Base-by-base conservation (phyloP, 2,329 filamentous ascomycete species). In the Stylonectria norvegica region DNA sequence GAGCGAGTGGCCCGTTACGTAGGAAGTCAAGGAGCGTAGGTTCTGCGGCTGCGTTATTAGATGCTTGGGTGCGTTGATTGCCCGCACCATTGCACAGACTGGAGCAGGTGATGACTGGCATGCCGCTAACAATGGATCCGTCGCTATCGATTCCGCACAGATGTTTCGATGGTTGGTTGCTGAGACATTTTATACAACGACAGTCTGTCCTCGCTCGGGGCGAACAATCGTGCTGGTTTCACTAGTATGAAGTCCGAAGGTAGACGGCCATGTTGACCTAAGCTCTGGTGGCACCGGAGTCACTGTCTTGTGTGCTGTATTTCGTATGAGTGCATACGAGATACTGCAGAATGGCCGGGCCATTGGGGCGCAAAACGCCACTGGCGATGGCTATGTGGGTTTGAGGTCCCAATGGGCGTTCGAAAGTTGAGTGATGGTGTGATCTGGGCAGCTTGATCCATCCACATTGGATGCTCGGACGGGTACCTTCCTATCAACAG, bases 21-120 rank as follows among this genome's bases (percentile, higher is more conserved):
- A 40, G 47, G 30, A 29, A 36, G 38, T 42, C 32, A 42, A 25
- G 33, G 34, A 45, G 20, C n/a, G 41, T 41, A 50, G 45, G 46
- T 42, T 47, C 52, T 57, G 52, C 46, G 52, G 54, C 54, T 57
- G 52, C n/a, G n/a, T n/a, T n/a, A n/a, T n/a, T n/a, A n/a, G n/a
- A n/a, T n/a, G 50, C 40, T 41, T 45, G 43, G 38, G 25, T 28
- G 47, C 43, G 43, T 31, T 43, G 43, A 33, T 37, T 41, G 45
- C 44, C 37, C 28, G 38, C 42, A 41, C 30, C 30, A 34, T 20
- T 14, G 33, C 19, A 34, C 49, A 47, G 53, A 53, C 49, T 53
- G 38, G 42, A 55, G 49, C 51, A 47, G 45, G 45, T 44, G 36
- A 51, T 53, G 45, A 49, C 44, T 47, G 54, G 45, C 45, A 52